phyloP scores from a whole-genome alignment of 371 early-diverging fungal genomes.

The Lichtheimia ramosa region DNA sequence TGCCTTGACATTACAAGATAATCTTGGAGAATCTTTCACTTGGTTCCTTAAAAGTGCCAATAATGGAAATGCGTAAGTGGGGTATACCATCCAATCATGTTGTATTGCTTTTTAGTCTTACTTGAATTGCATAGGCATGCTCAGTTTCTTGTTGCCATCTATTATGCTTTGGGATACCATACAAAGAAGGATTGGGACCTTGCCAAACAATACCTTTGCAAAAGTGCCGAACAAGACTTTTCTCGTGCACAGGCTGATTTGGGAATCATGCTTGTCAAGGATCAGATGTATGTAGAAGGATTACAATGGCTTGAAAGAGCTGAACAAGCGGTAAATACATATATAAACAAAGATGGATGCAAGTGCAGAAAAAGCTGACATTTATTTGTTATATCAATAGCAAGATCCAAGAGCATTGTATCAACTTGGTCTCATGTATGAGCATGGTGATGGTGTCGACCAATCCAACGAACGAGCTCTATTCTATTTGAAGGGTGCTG shows the following conservation, averaged over 20 bases:
- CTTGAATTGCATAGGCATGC: conserved; percentile 20
- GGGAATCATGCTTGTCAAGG: conserved; percentile 27
- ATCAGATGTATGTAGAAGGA: conserved; percentile 27
- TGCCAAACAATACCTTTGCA: conserved; percentile 27
- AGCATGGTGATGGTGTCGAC: conserved; percentile 33
- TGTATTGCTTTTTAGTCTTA: not conserved
- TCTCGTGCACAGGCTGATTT: conserved; percentile 41
- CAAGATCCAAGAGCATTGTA: conserved; percentile 36
- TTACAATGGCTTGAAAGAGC: conserved; percentile 40
- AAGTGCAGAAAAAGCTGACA: not conserved
- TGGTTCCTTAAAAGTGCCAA: conserved; percentile 31
- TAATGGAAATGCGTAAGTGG: conserved; percentile 27
- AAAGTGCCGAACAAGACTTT: conserved; percentile 44
- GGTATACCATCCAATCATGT: not conserved
- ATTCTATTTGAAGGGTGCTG: conserved; percentile 34
- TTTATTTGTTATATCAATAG: conserved; percentile 15
- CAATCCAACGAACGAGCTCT: conserved; percentile 23
- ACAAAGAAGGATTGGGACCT: conserved; percentile 16
- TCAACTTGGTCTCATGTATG: conserved; percentile 42
- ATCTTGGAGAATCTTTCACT: conserved; percentile 14
- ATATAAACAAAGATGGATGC: not conserved
- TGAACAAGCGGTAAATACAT: conserved; percentile 29
- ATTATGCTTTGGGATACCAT: conserved; percentile 20
- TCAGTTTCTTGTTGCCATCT: conserved; percentile 23
- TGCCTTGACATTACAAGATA: conserved; percentile 17